These are phyloP conservation scores for Nemania bipapillata DNA, from an alignment of 2,329 filamentous ascomycete genomes.

Conservation along the genomic window DNA sequence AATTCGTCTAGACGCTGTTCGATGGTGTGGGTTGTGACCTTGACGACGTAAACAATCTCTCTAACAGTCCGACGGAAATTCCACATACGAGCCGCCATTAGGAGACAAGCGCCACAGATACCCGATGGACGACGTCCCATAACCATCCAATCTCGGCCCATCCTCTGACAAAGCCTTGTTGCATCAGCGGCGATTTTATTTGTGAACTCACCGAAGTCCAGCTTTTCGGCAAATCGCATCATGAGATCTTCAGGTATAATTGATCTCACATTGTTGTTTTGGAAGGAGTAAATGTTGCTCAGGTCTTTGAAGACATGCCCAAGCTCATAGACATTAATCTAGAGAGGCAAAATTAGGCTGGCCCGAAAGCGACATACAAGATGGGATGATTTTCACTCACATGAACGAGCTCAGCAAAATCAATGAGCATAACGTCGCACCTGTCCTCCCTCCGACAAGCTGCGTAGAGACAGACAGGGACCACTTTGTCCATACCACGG, in stretches of 20 bases:
- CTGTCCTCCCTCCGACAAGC: slow-evolving; percentile 82
- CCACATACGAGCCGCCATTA: slow-evolving; percentile 97
- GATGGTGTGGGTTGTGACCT: slow-evolving; percentile 93
- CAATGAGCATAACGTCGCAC: slow-evolving; percentile 92
- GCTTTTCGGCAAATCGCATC: slow-evolving; percentile 86
- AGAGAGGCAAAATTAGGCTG: slow-evolving; percentile 17
- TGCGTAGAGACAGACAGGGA: slow-evolving; percentile 90
- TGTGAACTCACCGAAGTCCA: slow-evolving; percentile 86
- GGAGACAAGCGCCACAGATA: slow-evolving; percentile 91
- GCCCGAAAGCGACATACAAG: slow-evolving; percentile 5
- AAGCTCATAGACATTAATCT: slow-evolving; percentile 90
- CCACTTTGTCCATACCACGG: slow-evolving; percentile 83
- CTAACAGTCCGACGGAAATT: slow-evolving; percentile 93
- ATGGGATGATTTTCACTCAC: slow-evolving; percentile 37
- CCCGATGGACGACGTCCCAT: slow-evolving; percentile 92
- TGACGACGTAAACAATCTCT: slow-evolving; percentile 98
- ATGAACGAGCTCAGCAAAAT: slow-evolving; percentile 83
- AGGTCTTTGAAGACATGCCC: slow-evolving; percentile 90
- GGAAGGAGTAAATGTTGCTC: slow-evolving; percentile 75
- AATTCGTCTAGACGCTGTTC: slow-evolving; percentile 93
- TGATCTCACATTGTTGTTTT: slow-evolving; percentile 67
- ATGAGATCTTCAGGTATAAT: slow-evolving; percentile 91
- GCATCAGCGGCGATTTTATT: slow-evolving; percentile 89
- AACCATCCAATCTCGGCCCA: slow-evolving; percentile 98
- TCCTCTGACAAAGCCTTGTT: slow-evolving; percentile 85